phyloP scores from a whole-genome alignment of 306 rosid genomes.

The Sicyos edulis region DNA sequence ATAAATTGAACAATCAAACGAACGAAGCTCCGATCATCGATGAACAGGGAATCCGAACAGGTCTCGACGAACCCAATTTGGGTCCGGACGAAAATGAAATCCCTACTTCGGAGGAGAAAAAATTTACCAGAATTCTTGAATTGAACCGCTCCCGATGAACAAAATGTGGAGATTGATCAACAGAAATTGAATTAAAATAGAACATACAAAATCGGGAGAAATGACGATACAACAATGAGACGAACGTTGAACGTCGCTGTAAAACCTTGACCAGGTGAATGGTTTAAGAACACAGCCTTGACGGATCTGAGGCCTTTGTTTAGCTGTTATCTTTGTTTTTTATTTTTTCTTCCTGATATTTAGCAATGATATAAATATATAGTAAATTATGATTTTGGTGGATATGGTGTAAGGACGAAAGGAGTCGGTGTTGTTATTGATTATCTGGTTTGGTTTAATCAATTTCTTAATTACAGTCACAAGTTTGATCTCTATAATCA shows the following conservation, averaged over 20 bases:
- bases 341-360: no score
- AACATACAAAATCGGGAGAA: background rate
- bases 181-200: background rate
- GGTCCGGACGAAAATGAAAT: background rate
- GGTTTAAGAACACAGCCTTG: background rate
- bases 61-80: background rate
- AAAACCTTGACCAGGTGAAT: conserved; percentile 11
- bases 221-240: background rate
- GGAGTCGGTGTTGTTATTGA: no score
- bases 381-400: no score
- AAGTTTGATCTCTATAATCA: no score
- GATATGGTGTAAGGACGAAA: no score
- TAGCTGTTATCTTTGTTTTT: no score
- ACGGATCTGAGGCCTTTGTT: background rate
- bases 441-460: no score
- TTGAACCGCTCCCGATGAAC: background rate
- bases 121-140: conserved; percentile 4
- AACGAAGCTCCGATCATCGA: background rate
- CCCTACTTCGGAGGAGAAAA: background rate
- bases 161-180: conserved; percentile 2
- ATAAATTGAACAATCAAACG: background rate
- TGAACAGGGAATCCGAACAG: background rate
- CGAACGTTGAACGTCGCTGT: background rate
- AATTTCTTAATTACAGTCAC: no score
- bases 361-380: no score